Evolutionary conservation across 352 stramenopile genomes (phyloP).

Genomic region (Globisporangium nagaii): DNA sequence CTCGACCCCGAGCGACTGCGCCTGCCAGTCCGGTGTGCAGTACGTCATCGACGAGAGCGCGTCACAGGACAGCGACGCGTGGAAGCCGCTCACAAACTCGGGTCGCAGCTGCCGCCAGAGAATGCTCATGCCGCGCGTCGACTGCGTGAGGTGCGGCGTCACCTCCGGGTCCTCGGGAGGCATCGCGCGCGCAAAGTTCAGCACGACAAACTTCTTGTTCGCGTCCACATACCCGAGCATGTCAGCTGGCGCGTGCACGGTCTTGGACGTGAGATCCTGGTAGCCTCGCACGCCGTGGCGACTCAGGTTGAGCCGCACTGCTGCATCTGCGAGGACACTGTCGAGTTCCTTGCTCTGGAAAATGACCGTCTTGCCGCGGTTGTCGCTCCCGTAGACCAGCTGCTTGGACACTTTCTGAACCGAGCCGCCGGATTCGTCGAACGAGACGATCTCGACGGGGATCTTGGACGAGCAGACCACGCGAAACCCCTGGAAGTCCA

Average conservation of each 20-base stretch:
- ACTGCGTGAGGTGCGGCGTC: slow-evolving; percentile 68
- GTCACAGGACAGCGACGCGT: slow-evolving; percentile 70
- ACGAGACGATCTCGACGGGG: slow-evolving; percentile 65
- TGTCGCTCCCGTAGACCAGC: slow-evolving; percentile 82
- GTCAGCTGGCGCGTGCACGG: slow-evolving; percentile 71
- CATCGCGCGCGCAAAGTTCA: slow-evolving; percentile 86
- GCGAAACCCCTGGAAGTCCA: slow-evolving; percentile 88
- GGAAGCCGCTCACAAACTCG: slow-evolving; percentile 61
- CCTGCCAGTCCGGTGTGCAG: slow-evolving; percentile 82
- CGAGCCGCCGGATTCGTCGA: slow-evolving; percentile 48
- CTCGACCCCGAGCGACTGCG: slow-evolving; percentile 58
- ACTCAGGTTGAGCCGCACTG: slow-evolving; percentile 73
- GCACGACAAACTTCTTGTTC: slow-evolving; percentile 53
- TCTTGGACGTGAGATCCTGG: slow-evolving; percentile 84
- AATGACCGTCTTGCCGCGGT: slow-evolving; percentile 73
- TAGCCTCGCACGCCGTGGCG: slow-evolving; percentile 80
- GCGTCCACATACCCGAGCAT: slow-evolving; percentile 69
- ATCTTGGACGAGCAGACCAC: slow-evolving; percentile 84
- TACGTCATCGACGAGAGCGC: slow-evolving; percentile 84
- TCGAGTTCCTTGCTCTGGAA: slow-evolving; percentile 83
- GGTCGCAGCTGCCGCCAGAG: slow-evolving; percentile 90
- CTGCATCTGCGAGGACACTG: slow-evolving; percentile 48
- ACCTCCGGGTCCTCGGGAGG: slow-evolving; percentile 82
- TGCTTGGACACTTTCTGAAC: slow-evolving; percentile 68
- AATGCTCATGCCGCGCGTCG: slow-evolving; percentile 84